Conservation (phyloP, 352 stramenopile genomes). For the Globisporangium irregulare region DNA sequence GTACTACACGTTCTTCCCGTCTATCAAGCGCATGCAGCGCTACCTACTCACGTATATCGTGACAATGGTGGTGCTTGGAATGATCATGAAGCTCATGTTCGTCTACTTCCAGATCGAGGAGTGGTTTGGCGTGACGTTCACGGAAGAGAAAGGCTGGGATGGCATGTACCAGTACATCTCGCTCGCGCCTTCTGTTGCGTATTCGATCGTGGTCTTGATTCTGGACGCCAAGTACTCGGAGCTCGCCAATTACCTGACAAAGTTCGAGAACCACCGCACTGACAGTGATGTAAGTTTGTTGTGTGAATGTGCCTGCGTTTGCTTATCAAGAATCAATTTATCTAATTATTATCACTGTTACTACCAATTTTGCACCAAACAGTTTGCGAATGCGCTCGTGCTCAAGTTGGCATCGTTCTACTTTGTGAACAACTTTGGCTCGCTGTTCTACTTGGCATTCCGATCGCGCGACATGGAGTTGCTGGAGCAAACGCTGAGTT, state of each 20-base stretch:
- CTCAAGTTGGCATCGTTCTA: constrained; percentile 98
- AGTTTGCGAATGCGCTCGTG: constrained; percentile 93
- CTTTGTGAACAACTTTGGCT: constrained; percentile 97
- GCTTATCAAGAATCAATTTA: background rate
- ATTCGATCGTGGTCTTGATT: constrained; percentile 73
- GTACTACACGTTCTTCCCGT: constrained; percentile 82
- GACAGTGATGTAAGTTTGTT: constrained; percentile 68
- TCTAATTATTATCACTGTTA: background rate
- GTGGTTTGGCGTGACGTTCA: constrained; percentile 61
- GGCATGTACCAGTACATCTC: constrained; percentile 69
- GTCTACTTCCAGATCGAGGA: constrained; percentile 79
- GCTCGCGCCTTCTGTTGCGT: constrained; percentile 63
- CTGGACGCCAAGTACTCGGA: constrained; percentile 87
- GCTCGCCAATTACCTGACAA: constrained; percentile 91
- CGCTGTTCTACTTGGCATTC: constrained; percentile 96
- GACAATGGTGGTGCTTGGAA: constrained; percentile 62
- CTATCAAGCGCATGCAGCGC: constrained; percentile 69
- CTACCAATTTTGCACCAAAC: background rate
- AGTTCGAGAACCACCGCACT: constrained; percentile 92
- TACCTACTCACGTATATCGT: constrained; percentile 72
- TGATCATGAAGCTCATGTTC: constrained; percentile 76
- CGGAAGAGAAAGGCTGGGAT: constrained; percentile 56
- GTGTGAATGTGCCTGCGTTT: background rate
- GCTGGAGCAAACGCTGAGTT: constrained; percentile 89
- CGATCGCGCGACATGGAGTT: constrained; percentile 83